phyloP scores from a whole-genome alignment of 371 early-diverging fungal genomes.

The Dichotomocladium elegans region DNA sequence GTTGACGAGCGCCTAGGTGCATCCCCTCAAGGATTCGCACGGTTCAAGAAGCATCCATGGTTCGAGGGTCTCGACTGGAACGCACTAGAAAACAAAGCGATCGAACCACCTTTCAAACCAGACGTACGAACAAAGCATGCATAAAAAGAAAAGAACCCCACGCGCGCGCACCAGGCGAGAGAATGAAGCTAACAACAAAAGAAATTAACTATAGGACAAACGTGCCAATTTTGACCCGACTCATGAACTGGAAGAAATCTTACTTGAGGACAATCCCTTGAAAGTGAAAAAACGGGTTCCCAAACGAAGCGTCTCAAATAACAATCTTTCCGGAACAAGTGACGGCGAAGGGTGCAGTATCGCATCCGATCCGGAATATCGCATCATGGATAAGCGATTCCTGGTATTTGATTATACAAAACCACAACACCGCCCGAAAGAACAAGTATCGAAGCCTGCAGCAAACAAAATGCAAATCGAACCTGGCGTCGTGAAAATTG shows the following conservation, averaged over 20 bases:
- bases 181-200: not conserved
- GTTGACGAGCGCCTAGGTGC: conserved; percentile 57
- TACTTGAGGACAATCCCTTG: conserved; percentile 92
- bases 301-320: conserved; percentile 20
- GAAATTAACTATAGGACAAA: conserved; percentile 46
- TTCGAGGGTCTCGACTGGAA: conserved; percentile 57
- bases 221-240: conserved; percentile 91
- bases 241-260: conserved; percentile 91
- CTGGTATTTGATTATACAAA: conserved; percentile 61
- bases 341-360: too few relatives aligned
- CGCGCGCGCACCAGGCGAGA: too few relatives aligned
- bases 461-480: too few relatives aligned
- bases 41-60: conserved; percentile 59
- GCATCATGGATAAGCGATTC: conserved; percentile 63
- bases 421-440: too few relatives aligned
- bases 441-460: too few relatives aligned
- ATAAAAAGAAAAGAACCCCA: too few relatives aligned
- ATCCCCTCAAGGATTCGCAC: conserved; percentile 48
- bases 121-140: conserved; percentile 40
- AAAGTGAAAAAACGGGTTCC: conserved; percentile 38
- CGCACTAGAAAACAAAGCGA: conserved; percentile 47
- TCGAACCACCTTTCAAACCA: conserved; percentile 63
- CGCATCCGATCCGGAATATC: conserved; percentile 43
- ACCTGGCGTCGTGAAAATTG: too few relatives aligned
- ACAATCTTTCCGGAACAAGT: conserved; percentile 7